phyloP scores from a whole-genome alignment of 306 rosid species.

The Ormosia emarginata region DNA sequence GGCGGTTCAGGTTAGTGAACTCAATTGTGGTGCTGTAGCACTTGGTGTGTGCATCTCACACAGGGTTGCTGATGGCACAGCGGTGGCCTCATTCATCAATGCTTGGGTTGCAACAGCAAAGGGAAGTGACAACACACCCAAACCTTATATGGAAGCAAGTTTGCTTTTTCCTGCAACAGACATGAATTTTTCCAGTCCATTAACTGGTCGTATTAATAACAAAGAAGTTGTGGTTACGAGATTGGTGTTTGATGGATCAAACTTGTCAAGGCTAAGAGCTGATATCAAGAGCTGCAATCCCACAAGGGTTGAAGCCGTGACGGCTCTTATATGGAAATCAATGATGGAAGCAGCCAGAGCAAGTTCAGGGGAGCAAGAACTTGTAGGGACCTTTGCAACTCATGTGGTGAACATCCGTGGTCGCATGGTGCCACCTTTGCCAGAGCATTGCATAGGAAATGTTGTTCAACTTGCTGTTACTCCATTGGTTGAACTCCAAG shows the following conservation, averaged over 20 bases:
- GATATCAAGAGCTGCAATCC: background rate
- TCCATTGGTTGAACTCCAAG: background rate
- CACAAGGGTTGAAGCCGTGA: conserved; percentile 5
- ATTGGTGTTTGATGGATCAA: background rate
- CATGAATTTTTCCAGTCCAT: too few relatives aligned
- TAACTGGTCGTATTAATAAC: too few relatives aligned
- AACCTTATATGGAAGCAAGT: background rate
- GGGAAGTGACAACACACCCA: background rate
- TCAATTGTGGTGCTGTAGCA: conserved; percentile 19
- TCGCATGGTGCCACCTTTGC: background rate
- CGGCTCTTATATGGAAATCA: conserved; percentile 3
- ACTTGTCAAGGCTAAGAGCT: background rate
- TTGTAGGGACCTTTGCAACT: background rate
- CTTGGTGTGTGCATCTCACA: conserved; percentile 22
- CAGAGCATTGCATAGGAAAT: background rate
- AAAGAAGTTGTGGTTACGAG: background rate
- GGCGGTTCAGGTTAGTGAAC: conserved; percentile 1
- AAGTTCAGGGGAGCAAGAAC: background rate
- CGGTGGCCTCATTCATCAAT: background rate
- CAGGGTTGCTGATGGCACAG: conserved; percentile 12
- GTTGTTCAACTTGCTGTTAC: background rate
- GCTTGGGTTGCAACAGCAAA: conserved; percentile 3
- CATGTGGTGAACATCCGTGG: conserved; percentile 16
- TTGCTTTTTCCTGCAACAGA: background rate
- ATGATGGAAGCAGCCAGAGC: background rate